Percentiles rank a stretch among this genome's conserved stretches.
These are phyloP conservation scores for Nitzschia palea DNA, from an alignment of 108 stramenopile species.

Conservation along the genomic window DNA sequence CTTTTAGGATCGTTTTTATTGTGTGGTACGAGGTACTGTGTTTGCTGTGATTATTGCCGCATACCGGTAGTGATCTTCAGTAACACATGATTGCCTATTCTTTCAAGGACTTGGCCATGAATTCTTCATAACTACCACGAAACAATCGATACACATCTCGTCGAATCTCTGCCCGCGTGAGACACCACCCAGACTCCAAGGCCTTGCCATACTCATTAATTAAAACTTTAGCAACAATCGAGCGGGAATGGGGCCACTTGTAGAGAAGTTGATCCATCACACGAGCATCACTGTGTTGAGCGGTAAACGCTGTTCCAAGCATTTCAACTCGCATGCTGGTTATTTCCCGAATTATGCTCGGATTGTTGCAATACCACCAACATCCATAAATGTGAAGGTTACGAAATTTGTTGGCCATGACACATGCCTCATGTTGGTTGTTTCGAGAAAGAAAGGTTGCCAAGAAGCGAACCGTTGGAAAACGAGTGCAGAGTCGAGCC, in stretches of 20 bases:
- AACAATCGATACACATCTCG: conserved; percentile 69
- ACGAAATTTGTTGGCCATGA: conserved; percentile 84
- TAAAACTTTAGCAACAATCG: conserved; percentile 73
- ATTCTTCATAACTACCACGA: conserved; percentile 87
- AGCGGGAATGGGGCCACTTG: conserved; percentile 92
- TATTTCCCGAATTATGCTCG: conserved; percentile 79
- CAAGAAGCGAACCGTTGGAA: conserved; percentile 83
- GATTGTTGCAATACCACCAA: conserved; percentile 94
- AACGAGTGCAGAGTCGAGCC: conserved; percentile 56
- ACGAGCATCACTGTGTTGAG: conserved; percentile 86
- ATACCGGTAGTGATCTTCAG: too few relatives aligned
- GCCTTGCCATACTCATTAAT: conserved; percentile 62
- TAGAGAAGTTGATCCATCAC: conserved; percentile 91
- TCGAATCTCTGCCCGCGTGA: conserved; percentile 59
- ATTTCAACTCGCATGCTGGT: conserved; percentile 89
- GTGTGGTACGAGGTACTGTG: too few relatives aligned
- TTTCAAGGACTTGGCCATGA: conserved; percentile 84
- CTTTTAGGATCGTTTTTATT: too few relatives aligned
- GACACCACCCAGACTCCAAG: conserved; percentile 52
- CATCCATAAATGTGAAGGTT: conserved; percentile 93
- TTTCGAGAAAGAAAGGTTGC: conserved; percentile 84
- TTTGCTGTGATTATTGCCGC: too few relatives aligned
- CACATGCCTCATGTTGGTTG: conserved; percentile 89
- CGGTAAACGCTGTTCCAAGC: conserved; percentile 87
- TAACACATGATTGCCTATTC: too few relatives aligned